Conservation (phyloP, 2,329 filamentous ascomycete species). For the Xylariaceae sp. region DNA sequence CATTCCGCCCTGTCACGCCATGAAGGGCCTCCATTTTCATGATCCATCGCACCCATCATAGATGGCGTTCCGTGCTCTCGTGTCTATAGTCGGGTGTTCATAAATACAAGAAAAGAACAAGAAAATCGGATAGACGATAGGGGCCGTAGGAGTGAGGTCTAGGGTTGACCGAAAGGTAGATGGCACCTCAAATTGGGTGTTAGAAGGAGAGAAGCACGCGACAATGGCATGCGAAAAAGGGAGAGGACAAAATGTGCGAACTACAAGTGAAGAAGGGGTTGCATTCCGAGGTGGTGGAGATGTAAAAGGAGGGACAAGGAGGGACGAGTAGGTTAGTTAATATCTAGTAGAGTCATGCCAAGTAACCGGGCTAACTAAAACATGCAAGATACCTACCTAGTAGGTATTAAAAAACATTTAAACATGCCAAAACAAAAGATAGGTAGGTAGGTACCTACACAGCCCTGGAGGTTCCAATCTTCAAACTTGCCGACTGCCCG, state of each 20-base stretch:
- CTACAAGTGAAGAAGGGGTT: constrained; percentile 16
- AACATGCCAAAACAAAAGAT: no score
- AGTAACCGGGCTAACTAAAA: no score
- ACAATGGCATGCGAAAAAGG: constrained; percentile 8
- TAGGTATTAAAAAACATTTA: no score
- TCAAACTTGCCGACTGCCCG: no score
- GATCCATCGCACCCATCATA: constrained; percentile 16
- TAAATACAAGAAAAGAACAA: neutral
- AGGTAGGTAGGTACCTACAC: no score
- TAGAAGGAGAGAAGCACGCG: constrained; percentile 16
- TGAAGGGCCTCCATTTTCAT: constrained; percentile 26
- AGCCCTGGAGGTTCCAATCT: no score
- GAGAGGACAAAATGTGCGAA: constrained; percentile 13
- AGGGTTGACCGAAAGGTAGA: neutral
- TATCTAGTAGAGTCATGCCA: no score
- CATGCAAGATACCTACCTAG: no score
- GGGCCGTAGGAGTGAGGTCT: neutral
- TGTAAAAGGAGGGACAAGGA: constrained; percentile 10
- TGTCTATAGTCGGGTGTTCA: constrained; percentile 11
- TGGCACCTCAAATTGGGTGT: neutral
- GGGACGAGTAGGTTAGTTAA: neutral
- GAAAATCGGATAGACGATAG: neutral
- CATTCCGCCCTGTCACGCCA: constrained; percentile 33
- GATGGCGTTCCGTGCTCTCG: neutral
- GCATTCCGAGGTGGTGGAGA: constrained; percentile 13